Evolutionary conservation across 345 rosid species (phyloP).

Genomic region (Psidium guajava): DNA sequence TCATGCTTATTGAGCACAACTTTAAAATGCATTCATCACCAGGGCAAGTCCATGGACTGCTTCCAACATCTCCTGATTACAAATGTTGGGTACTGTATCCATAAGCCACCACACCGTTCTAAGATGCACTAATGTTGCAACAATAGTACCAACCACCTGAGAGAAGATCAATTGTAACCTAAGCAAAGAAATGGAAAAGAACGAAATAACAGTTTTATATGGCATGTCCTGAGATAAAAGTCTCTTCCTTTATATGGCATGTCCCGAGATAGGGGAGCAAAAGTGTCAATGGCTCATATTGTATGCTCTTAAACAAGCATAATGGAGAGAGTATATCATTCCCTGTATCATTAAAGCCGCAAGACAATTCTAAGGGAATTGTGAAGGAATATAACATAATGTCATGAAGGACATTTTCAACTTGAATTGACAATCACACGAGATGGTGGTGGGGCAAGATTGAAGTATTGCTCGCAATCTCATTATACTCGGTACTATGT

Average conservation of each 20-base stretch:
- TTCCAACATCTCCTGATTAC: too few species aligned
- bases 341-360: background rate
- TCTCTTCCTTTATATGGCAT: constrained; percentile 65
- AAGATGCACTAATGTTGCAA: too few species aligned
- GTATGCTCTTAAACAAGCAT: background rate
- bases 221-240: too few species aligned
- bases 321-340: background rate
- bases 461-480: background rate
- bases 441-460: background rate
- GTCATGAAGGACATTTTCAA: background rate
- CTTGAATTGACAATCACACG: background rate
- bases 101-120: too few species aligned
- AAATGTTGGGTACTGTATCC: too few species aligned
- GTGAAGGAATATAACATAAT: background rate
- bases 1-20: too few species aligned
- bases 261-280: constrained; percentile 25
- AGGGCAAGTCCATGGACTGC: too few species aligned
- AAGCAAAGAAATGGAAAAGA: too few species aligned
- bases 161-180: too few species aligned
- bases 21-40: too few species aligned
- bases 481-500: background rate
- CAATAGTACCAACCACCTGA: too few species aligned
- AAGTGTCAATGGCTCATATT: background rate
- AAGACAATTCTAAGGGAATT: background rate
- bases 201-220: too few species aligned